Conservation (phyloP, 495 filamentous ascomycete species). For the Cryomyces minteri region DNA sequence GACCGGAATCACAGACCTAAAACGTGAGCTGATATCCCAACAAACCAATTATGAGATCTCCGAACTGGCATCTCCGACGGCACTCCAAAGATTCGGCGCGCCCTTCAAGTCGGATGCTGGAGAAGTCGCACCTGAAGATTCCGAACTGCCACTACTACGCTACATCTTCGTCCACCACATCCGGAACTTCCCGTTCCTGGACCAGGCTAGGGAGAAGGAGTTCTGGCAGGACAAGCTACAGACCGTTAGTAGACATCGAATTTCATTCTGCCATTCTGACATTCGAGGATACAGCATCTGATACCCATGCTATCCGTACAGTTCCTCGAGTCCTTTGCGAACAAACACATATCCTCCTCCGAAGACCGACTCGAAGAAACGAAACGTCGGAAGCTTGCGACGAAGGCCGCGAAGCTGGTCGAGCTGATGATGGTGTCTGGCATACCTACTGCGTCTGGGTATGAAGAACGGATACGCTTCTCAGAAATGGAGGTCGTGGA, state of each 20-base stretch:
- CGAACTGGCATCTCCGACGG: conserved; percentile 86
- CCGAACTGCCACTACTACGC: conserved; percentile 79
- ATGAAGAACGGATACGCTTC: conserved; percentile 91
- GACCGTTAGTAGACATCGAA: conserved; percentile 40
- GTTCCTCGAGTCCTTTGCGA: conserved; percentile 97
- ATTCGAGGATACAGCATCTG: neutral
- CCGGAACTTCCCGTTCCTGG: conserved; percentile 91
- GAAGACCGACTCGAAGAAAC: conserved; percentile 93
- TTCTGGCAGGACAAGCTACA: conserved; percentile 99
- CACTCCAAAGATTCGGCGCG: conserved; percentile 84
- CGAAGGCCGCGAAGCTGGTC: conserved; percentile 85
- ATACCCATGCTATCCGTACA: conserved; percentile 16
- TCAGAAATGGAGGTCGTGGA: conserved; percentile 94
- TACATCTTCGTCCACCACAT: conserved; percentile 98
- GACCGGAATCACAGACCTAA: conserved; percentile 49
- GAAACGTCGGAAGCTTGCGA: conserved; percentile 77
- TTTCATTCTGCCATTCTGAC: neutral
- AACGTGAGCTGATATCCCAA: conserved; percentile 79
- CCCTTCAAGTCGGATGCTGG: conserved; percentile 85
- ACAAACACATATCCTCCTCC: conserved; percentile 89
- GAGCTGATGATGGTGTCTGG: conserved; percentile 99
- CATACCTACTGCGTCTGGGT: conserved; percentile 85
- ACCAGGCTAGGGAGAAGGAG: conserved; percentile 91
- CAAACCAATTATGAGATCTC: conserved; percentile 79
- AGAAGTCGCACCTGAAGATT: conserved; percentile 84